Conservation (phyloP, 805 yeast genomes). For the Sugiyamaella smithiae region DNA sequence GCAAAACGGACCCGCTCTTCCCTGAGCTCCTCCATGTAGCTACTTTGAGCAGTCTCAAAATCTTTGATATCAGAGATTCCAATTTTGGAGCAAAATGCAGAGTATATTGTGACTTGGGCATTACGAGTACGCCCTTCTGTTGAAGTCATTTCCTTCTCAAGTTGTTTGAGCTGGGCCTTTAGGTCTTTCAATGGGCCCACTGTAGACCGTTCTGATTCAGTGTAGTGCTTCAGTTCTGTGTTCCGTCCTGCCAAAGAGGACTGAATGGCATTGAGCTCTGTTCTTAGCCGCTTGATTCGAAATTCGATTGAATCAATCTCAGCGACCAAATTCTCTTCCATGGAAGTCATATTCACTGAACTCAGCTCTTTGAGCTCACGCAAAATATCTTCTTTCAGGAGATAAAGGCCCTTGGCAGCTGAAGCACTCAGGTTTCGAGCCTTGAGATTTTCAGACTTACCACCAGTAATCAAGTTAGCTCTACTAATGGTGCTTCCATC, state of each 20-base stretch:
- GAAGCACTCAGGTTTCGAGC: slow-evolving; percentile 65
- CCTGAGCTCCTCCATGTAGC: slow-evolving; percentile 23
- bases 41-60: slow-evolving; percentile 68
- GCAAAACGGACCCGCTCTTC: slow-evolving; percentile 49
- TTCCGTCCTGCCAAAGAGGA: slow-evolving; percentile 31
- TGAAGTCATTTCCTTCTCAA: slow-evolving; percentile 15
- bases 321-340: slow-evolving; percentile 56
- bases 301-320: slow-evolving; percentile 50
- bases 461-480: slow-evolving; percentile 93
- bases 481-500: slow-evolving; percentile 84
- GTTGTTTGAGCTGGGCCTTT: slow-evolving; percentile 41
- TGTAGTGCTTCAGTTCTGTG: slow-evolving; percentile 24
- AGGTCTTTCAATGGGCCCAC: slow-evolving; percentile 36
- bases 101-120: slow-evolving; percentile 29
- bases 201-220: slow-evolving; percentile 12
- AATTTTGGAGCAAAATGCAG: slow-evolving; percentile 53
- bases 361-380: slow-evolving; percentile 49
- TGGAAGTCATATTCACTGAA: slow-evolving; percentile 47
- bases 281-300: slow-evolving; percentile 32
- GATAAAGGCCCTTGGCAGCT: slow-evolving; percentile 47
- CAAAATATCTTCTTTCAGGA: slow-evolving; percentile 48
- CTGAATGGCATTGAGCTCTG: slow-evolving; percentile 30
- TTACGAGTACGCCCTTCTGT: slow-evolving; percentile 15
- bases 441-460: slow-evolving; percentile 50
- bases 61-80: slow-evolving; percentile 58